Conservation (phyloP, 495 filamentous ascomycete species). For the Tuber microsphaerosporum region DNA sequence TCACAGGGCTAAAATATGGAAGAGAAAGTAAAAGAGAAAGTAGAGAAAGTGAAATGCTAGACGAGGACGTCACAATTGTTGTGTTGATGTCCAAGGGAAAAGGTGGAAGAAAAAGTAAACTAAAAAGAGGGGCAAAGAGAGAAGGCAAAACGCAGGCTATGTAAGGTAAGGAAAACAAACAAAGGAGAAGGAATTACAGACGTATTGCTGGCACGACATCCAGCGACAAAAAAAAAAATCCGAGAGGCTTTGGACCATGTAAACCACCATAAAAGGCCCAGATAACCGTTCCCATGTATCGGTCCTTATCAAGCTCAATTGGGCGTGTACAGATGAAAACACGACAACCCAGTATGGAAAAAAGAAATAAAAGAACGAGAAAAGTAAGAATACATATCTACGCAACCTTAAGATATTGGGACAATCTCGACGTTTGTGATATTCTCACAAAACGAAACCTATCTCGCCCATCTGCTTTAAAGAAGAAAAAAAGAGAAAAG, state of each 20-base stretch:
- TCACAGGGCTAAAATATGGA: neutral
- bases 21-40: neutral
- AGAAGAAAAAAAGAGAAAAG: neutral
- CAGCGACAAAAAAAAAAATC: neutral
- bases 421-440: constrained; percentile 1
- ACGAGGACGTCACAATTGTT: neutral
- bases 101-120: neutral
- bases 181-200: constrained; percentile 2
- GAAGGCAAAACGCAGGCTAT: neutral
- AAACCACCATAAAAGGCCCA: neutral
- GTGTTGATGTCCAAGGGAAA: neutral
- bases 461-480: neutral
- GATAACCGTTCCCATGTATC: neutral
- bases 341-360: neutral
- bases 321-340: neutral
- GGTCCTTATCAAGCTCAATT: neutral
- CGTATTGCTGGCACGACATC: neutral
- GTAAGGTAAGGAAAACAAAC: neutral
- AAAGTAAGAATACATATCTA: neutral
- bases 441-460: neutral
- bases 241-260: neutral
- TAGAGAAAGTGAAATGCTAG: neutral
- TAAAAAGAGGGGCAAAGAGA: neutral
- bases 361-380: neutral
- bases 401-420: neutral